Base-by-base conservation (phyloP, 345 rosid genomes). In the Aethionema arabicum region DNA sequence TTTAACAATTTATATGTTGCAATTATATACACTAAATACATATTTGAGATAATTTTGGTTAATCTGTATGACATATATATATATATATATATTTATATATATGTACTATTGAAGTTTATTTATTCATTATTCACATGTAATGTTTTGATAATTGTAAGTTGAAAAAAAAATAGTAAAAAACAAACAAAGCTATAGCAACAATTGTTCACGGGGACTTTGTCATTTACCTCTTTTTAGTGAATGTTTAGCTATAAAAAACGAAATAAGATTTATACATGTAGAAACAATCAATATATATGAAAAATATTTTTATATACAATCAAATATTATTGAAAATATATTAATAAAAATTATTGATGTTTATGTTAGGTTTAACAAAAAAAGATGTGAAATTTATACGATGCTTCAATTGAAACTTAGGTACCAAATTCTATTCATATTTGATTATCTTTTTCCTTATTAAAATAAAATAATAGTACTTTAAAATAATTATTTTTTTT, bases 201-300 rank as follows among this genome's bases (percentile, higher is more conserved):
- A 55, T 32, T 66, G 50, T 63, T 70, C 69, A 70, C 74, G 59
- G 69, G 69, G 69, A 4, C 53, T 63, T 70, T 49, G 69, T 63
- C 64, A 3, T 56, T 49, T 63, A 40, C n/a, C 46, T 56, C 6
- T 56, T 45, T 21, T 62, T 56, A 45, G 52, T 56, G 69, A 56
- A 7, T 56, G 39, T 61, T 49, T 21, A 21, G 27, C 27, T 21
- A 21, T 21, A 21, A 21, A n/a, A n/a, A n/a, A n/a, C n/a, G n/a
- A n/a, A 21, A 21, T 21, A 21, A 21, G 27, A 21, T 21, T 21
- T 21, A 21, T 21, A 21, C 27, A 21, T 21, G 1, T 21, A 21
- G 27, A 21, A 21, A 21, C 27, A 21, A 21, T 21, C 27, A 2
- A 21, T 21, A 21, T 21, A 21, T 21, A 21, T 21, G 27, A 21